Conservation (phyloP, 176 grass and related monocot genomes). For the Aegilops bicornis region DNA sequence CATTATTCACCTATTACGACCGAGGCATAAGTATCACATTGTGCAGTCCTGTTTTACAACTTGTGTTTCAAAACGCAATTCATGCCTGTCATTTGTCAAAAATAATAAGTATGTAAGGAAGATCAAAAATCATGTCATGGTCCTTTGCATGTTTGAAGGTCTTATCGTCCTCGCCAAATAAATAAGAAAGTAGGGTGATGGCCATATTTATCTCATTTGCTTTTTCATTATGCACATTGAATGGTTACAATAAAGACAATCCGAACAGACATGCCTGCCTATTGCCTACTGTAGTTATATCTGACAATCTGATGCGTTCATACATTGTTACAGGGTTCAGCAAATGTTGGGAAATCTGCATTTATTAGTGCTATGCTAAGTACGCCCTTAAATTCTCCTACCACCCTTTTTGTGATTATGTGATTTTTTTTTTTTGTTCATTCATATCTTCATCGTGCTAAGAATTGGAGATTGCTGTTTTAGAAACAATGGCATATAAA, state of each 20-base stretch:
- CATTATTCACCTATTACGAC: neutral
- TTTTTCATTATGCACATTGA: neutral
- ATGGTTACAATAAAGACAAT: neutral
- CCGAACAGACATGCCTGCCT: neutral
- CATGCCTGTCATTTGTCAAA: neutral
- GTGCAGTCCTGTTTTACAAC: neutral
- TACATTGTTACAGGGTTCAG: constrained; percentile 63
- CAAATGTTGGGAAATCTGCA: constrained; percentile 98
- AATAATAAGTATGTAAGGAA: neutral
- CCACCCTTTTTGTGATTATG: neutral
- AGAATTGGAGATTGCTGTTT: neutral
- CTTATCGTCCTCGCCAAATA: neutral
- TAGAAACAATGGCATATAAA: constrained; percentile 84
- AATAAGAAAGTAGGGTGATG: neutral
- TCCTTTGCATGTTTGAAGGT: neutral
- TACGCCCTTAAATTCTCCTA: constrained; percentile 38
- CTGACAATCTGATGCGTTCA: constrained; percentile 1
- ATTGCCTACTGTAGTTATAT: neutral
- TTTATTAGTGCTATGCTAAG: constrained; percentile 92
- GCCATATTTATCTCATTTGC: neutral
- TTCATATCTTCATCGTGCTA: constrained; percentile 8
- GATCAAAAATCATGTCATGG: neutral
- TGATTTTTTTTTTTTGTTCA: neutral
- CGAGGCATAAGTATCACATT: neutral
- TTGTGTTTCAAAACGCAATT: neutral